Percentiles rank a stretch among this genome's conserved stretches.
Evolutionary conservation across 495 filamentous ascomycete genomes (phyloP).

Genomic region (Glarea lozoyensis): DNA sequence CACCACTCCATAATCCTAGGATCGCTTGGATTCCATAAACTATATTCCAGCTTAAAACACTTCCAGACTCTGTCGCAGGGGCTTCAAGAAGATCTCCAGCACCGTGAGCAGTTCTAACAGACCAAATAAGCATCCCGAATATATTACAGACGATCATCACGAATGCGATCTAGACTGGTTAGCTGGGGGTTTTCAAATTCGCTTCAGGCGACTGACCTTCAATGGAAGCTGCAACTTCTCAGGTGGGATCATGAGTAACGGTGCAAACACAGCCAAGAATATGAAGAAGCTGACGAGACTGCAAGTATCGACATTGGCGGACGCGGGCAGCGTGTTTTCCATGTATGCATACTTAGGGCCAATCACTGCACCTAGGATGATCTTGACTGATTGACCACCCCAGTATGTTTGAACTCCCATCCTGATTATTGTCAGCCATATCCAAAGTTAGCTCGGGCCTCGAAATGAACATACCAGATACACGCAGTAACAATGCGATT

Average conservation of each 20-base stretch:
- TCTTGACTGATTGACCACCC: slow-evolving; percentile 17
- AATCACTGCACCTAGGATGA: slow-evolving; percentile 28
- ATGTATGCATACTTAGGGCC: slow-evolving; percentile 33
- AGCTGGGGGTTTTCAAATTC: background rate
- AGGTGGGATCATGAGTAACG: slow-evolving; percentile 31
- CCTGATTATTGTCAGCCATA: slow-evolving; percentile 62
- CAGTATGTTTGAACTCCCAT: slow-evolving; percentile 50
- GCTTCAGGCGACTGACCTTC: slow-evolving; percentile 2
- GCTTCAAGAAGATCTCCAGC: slow-evolving; percentile 8
- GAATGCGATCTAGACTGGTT: slow-evolving; percentile 41
- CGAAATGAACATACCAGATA: slow-evolving; percentile 75
- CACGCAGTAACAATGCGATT: slow-evolving; percentile 81
- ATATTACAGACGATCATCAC: slow-evolving; percentile 15
- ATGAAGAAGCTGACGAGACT: slow-evolving; percentile 34
- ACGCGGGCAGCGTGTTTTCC: slow-evolving; percentile 28
- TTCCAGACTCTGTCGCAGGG: slow-evolving; percentile 12
- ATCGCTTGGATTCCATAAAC: slow-evolving; percentile 16
- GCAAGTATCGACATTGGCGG: slow-evolving; percentile 30
- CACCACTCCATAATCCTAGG: slow-evolving; percentile 16
- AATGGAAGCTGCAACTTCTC: slow-evolving; percentile 32
- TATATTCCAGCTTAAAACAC: slow-evolving; percentile 13
- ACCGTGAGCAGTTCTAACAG: slow-evolving; percentile 14
- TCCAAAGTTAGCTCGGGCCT: slow-evolving; percentile 72
- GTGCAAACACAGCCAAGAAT: slow-evolving; percentile 28
- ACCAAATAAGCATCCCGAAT: slow-evolving; percentile 16